These are phyloP conservation scores for Blastocystis sp. DNA, from an alignment of 352 stramenopile genomes.

Conservation along the genomic window DNA sequence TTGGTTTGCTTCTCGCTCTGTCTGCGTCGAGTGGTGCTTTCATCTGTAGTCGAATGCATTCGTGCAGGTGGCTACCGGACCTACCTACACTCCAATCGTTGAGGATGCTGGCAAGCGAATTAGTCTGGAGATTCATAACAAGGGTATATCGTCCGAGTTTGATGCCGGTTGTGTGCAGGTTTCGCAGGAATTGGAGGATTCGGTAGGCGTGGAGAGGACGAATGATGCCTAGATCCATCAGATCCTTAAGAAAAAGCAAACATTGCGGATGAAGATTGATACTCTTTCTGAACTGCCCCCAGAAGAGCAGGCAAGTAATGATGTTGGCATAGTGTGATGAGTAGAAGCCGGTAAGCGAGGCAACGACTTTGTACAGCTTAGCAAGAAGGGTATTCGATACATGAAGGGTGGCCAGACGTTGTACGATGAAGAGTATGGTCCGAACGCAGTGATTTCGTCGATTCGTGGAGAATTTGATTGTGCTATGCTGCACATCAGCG, in stretches of 20 bases:
- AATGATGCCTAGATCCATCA: neutral
- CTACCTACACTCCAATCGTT: neutral
- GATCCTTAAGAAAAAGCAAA: conserved; percentile 9
- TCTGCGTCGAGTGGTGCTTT: neutral
- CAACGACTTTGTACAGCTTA: neutral
- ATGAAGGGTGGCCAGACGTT: conserved; percentile 14
- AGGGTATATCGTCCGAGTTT: neutral
- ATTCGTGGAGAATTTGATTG: neutral
- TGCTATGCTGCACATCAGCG: neutral
- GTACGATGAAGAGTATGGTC: conserved; percentile 19
- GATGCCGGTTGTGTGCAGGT: neutral
- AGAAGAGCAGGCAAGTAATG: neutral
- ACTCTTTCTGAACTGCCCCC: neutral
- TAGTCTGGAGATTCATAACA: neutral
- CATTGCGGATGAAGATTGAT: neutral
- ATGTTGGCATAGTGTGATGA: neutral
- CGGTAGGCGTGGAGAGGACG: neutral
- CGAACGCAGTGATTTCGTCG: neutral
- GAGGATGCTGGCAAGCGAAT: conserved; percentile 41
- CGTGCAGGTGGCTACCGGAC: conserved; percentile 21
- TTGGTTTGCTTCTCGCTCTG: conserved; percentile 40
- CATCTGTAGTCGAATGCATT: neutral
- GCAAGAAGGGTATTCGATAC: neutral
- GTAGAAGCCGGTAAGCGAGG: conserved; percentile 12
- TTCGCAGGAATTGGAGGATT: conserved; percentile 31